phyloP scores from a whole-genome alignment of 202 grass and related monocot species.

The Carex arenaria region DNA sequence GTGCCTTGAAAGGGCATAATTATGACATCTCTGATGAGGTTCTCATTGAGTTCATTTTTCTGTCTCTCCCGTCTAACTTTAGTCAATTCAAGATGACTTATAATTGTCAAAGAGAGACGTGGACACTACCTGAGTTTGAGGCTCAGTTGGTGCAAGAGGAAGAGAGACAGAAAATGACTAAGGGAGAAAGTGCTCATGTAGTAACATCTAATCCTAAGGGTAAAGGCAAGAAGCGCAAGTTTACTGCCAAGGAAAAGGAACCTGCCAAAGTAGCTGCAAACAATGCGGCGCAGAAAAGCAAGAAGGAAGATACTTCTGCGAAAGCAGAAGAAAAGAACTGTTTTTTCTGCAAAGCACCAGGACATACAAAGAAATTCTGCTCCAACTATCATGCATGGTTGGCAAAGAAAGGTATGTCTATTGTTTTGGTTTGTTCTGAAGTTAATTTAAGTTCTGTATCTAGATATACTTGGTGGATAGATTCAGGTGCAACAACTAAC shows the following conservation, averaged over 20 bases:
- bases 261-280: too few relatives aligned
- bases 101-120: too few relatives aligned
- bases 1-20: neutral
- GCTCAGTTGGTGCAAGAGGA: too few relatives aligned
- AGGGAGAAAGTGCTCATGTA: too few relatives aligned
- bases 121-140: too few relatives aligned
- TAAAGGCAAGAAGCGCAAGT: too few relatives aligned
- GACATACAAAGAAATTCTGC: constrained; percentile 12
- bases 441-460: constrained; percentile 1
- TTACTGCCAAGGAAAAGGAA: too few relatives aligned
- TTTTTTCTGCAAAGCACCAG: neutral
- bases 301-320: neutral
- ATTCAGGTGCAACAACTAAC: neutral
- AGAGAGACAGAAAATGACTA: too few relatives aligned
- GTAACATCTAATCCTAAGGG: too few relatives aligned
- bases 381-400: neutral
- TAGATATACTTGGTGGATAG: neutral
- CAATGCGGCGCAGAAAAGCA: too few relatives aligned
- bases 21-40: neutral
- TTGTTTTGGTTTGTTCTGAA: constrained; percentile 10
- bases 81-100: neutral
- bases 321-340: neutral
- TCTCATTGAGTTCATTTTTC: neutral
- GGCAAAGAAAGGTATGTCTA: constrained; percentile 6
- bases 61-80: constrained; percentile 3